A percentile compares a stretch with the other conserved stretches of the same genome.
Evolutionary conservation across 1,284 basidiomycete genomes (phyloP).

Genomic region (Ustilago cynodontis): DNA sequence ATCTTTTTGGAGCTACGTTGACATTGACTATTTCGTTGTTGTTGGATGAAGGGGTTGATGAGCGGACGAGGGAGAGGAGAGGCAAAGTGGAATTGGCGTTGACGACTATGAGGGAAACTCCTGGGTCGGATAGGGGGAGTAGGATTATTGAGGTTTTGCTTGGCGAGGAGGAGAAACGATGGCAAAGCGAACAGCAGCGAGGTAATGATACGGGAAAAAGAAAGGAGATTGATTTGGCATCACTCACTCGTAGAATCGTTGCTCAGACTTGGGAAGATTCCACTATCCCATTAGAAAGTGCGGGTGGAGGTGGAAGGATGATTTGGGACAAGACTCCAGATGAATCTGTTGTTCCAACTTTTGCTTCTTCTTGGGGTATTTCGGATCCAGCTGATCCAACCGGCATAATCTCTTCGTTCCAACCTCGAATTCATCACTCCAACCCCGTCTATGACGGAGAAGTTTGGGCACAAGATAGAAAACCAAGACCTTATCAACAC

Average conservation of each 20-base stretch:
- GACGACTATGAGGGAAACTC: slow-evolving; percentile 42
- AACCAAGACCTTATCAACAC: slow-evolving; percentile 28
- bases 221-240: slow-evolving; percentile 14
- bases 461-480: neutral
- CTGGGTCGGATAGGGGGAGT: slow-evolving; percentile 44
- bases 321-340: slow-evolving; percentile 40
- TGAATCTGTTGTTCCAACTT: slow-evolving; percentile 30
- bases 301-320: slow-evolving; percentile 12
- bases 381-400: slow-evolving; percentile 21
- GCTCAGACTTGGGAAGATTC: slow-evolving; percentile 14
- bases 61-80: slow-evolving; percentile 17
- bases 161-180: slow-evolving; percentile 44
- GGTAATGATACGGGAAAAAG: neutral
- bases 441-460: slow-evolving; percentile 3
- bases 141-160: slow-evolving; percentile 52
- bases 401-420: neutral
- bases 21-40: slow-evolving; percentile 53
- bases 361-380: slow-evolving; percentile 33
- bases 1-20: slow-evolving; percentile 54
- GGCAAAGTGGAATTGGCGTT: slow-evolving; percentile 35
- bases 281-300: neutral
- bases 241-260: slow-evolving; percentile 27
- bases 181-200: slow-evolving; percentile 6
- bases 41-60: slow-evolving; percentile 37
- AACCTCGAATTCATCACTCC: neutral